Base-by-base conservation (phyloP, 441 rosid species). In the Brassica hybrid region DNA sequence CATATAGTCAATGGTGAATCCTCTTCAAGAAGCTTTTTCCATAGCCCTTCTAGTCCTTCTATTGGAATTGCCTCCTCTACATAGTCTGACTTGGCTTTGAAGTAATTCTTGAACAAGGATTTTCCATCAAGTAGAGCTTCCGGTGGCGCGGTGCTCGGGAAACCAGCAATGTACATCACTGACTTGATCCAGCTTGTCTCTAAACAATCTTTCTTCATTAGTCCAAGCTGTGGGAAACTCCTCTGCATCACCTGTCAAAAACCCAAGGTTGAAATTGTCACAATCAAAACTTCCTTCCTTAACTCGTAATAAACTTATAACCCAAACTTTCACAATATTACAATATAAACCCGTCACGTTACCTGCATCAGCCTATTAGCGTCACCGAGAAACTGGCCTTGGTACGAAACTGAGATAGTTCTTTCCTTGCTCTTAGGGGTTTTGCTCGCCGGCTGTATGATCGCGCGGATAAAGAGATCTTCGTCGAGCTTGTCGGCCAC, bases 1-100 rank as follows among this genome's bases (percentile, higher is more conserved):
- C 83, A 85, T 65, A 80, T 82, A 66, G 84, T 76, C 72, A 78
- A 3, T 3, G 81, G 84, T n/a, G 69, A 65, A 5, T 82, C 80
- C 65, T 82, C 85, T 32, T 75, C 76, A 1, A 80, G 13, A 52
- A 77, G 38, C 61, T 60, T 76, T 17, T 80, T 36, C 85, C 84
- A 85, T 36, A 85, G 25, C 7, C 81, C 85, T 75, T 80, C 73
- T 14, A 85, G 17, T 2, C 76, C 87, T 58, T 67, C 54, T 19
- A 82, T 12, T 6, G 87, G 83, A 7, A 85, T 80, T 5, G 75
- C 76, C 19, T 58, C 62, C 48, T 72, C 83, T 3, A 85, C 87
- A 27, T 77, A 85, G 58, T 85, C 87, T 18, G 87, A 80, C 71
- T 85, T 85, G 70, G 84, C 77, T 25, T 85, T 85, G 79, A 85